Evolutionary conservation across 164 flowering plant genomes (phyloP).

Genomic region (Chloranthus sessilifolius): DNA sequence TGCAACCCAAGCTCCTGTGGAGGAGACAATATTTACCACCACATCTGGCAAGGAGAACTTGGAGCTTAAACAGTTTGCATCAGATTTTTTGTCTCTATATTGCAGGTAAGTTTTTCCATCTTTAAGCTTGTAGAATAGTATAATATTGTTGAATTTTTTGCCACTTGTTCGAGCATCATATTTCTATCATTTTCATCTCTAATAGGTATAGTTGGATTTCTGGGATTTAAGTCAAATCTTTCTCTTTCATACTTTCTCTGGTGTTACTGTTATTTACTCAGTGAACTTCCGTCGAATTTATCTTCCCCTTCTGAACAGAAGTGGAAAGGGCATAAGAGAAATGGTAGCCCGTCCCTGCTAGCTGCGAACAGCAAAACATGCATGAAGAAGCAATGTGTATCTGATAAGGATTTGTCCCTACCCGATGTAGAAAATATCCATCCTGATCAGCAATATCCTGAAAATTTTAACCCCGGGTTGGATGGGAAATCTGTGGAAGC

Average conservation of each 20-base stretch:
- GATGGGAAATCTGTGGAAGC: slow-evolving; percentile 19
- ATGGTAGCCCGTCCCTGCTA: slow-evolving; percentile 36
- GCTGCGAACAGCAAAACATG: slow-evolving; percentile 26
- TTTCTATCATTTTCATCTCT: slow-evolving; percentile 1
- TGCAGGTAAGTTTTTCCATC: slow-evolving; percentile 46
- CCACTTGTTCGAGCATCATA: neutral
- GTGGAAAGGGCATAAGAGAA: slow-evolving; percentile 38
- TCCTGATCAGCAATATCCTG: slow-evolving; percentile 16
- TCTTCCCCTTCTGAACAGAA: slow-evolving; percentile 27
- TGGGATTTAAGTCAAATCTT: neutral
- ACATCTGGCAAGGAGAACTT: slow-evolving; percentile 24
- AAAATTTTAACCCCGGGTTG: slow-evolving; percentile 15
- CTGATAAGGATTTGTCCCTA: slow-evolving; percentile 14
- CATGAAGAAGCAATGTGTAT: slow-evolving; percentile 36
- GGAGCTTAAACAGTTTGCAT: slow-evolving; percentile 57
- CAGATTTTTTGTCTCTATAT: slow-evolving; percentile 63
- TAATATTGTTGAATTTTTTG: neutral
- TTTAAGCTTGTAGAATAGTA: too few relatives aligned
- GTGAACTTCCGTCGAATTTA: slow-evolving; percentile 36
- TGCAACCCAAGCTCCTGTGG: slow-evolving; percentile 10
- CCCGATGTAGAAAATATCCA: slow-evolving; percentile 14
- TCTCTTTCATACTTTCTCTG: neutral
- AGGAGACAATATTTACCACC: slow-evolving; percentile 10
- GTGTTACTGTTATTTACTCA: slow-evolving; percentile 19
- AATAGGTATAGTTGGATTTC: neutral